Conservation (phyloP, 1,284 basidiomycete species). For the Ustilago tritici region DNA sequence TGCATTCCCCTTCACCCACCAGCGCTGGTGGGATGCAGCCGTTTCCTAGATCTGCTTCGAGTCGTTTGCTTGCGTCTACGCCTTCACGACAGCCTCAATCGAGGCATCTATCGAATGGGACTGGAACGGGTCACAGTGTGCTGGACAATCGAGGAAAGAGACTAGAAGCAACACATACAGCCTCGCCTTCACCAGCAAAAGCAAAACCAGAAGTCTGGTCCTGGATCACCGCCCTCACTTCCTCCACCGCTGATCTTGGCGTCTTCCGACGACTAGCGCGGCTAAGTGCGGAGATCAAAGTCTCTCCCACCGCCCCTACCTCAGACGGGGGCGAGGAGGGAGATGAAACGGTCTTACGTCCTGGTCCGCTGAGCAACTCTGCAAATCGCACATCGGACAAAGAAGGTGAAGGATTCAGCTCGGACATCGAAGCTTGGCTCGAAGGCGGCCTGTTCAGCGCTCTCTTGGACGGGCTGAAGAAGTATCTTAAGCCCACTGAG, state of each 20-base stretch:
- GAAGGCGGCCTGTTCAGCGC: slow-evolving; percentile 31
- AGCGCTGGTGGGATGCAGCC: slow-evolving; percentile 8
- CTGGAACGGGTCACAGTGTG: background rate
- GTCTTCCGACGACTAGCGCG: slow-evolving; percentile 41
- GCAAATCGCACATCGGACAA: slow-evolving; percentile 1
- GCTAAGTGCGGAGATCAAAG: slow-evolving; percentile 49
- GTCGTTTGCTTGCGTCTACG: slow-evolving; percentile 15
- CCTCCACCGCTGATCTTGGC: slow-evolving; percentile 36
- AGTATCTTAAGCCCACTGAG: slow-evolving; percentile 14
- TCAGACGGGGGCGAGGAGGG: slow-evolving; percentile 15
- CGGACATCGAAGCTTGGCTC: slow-evolving; percentile 34
- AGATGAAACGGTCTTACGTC: slow-evolving; percentile 29
- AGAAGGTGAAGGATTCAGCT: slow-evolving; percentile 10
- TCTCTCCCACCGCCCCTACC: slow-evolving; percentile 2
- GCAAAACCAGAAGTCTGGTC: slow-evolving; percentile 42
- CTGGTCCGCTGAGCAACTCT: slow-evolving; percentile 19
- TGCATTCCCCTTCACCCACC: slow-evolving; percentile 25
- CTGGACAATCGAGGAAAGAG: slow-evolving; percentile 42
- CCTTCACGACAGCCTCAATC: slow-evolving; percentile 12
- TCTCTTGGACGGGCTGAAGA: slow-evolving; percentile 23
- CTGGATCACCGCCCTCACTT: slow-evolving; percentile 44
- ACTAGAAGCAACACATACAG: slow-evolving; percentile 13
- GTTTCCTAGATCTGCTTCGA: slow-evolving; percentile 26
- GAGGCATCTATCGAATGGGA: background rate
- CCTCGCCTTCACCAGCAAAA: slow-evolving; percentile 47